Percentiles rank a stretch among this genome's conserved stretches.
These are phyloP conservation scores for Recurvomyces mirabilis DNA, from an alignment of 495 filamentous ascomycete species.

Conservation along the genomic window DNA sequence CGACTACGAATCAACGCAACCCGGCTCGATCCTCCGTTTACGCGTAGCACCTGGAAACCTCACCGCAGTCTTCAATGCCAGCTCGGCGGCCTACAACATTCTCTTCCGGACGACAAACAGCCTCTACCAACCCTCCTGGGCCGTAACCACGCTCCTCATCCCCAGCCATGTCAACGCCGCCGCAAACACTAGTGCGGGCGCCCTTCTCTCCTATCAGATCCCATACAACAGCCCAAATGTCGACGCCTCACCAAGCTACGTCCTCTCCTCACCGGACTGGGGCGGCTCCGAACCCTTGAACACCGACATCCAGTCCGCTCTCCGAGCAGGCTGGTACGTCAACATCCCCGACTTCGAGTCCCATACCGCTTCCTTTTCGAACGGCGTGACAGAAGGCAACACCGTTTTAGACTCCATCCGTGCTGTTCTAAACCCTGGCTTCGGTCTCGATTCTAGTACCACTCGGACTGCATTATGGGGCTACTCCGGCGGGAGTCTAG, in stretches of 20 bases:
- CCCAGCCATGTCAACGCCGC: slow-evolving; percentile 24
- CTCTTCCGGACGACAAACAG: slow-evolving; percentile 42
- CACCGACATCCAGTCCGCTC: slow-evolving; percentile 23
- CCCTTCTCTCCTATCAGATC: slow-evolving; percentile 2
- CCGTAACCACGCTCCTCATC: slow-evolving; percentile 40
- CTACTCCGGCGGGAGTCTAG: slow-evolving; percentile 47
- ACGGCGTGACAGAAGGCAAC: slow-evolving; percentile 35
- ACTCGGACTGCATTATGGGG: slow-evolving; percentile 35
- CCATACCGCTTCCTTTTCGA: slow-evolving; percentile 33
- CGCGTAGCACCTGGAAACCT: slow-evolving; percentile 37
- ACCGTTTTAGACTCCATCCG: slow-evolving; percentile 39
- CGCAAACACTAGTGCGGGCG: too few relatives aligned
- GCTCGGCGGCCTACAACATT: slow-evolving; percentile 35
- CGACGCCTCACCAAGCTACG: slow-evolving; percentile 28
- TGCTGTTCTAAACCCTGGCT: slow-evolving; percentile 20
- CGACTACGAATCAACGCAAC: slow-evolving; percentile 29
- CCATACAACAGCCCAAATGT: slow-evolving; percentile 34
- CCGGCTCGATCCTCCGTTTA: slow-evolving; percentile 38
- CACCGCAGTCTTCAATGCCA: slow-evolving; percentile 12
- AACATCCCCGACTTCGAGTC: slow-evolving; percentile 41
- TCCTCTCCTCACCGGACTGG: slow-evolving; percentile 18
- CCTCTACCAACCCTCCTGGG: slow-evolving; percentile 34
- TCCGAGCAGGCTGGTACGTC: slow-evolving; percentile 38
- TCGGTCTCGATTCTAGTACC: background rate
- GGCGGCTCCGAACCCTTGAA: background rate